Base-by-base conservation (phyloP, 345 rosid species). In the Aquilaria sinensis region DNA sequence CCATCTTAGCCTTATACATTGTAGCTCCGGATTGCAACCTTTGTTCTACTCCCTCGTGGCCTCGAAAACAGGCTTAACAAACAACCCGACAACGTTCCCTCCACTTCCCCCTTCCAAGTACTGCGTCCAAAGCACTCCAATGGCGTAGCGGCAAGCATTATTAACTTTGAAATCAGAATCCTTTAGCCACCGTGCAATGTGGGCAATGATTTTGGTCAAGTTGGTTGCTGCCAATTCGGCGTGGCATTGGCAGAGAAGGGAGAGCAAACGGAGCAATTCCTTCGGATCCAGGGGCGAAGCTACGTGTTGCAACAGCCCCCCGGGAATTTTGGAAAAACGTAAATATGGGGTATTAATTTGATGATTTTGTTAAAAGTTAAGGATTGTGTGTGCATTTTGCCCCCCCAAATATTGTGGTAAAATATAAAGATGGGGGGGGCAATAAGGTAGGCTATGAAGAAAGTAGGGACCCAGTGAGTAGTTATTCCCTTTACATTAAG, bases 41-140 rank as follows among this genome's bases (percentile, higher is more conserved):
- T 87, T 95, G 69, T 87, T 89, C 84, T 95, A 98, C 70, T 95
- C 99, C 33, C 88, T 89, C 99, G 91, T 95, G 2, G 92, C 99
- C 74, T 91, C 99, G 33, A 95, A 84, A 70, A 95, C 65, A 6
- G 97, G 98, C 81, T 79, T 89, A 47, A 81, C 94, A 58, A 91
- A 95, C 72, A 95, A 46, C 29, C 83, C 96, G 50, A 91, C 90
- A 62, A 80, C 63, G 14, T 80, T 56, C 29, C 80, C 85, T 7
- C 66, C 78, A 37, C 57, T 54, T 13, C 63, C 74, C 53, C 84
- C 86, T 68, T 77, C 89, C 63, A 95, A 73, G 58, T 89, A 95
- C 69, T 80, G 69, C 66, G 76, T 75, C 1, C 98, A 83, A 14
- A 91, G 74, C 3, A 64, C 82, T 51, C 96, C 98, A 65, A 95